Evolutionary conservation across 2,329 filamentous ascomycete genomes (phyloP), one percentile per base, ranked within the genome.

Genomic region (Fusarium musae): DNA sequence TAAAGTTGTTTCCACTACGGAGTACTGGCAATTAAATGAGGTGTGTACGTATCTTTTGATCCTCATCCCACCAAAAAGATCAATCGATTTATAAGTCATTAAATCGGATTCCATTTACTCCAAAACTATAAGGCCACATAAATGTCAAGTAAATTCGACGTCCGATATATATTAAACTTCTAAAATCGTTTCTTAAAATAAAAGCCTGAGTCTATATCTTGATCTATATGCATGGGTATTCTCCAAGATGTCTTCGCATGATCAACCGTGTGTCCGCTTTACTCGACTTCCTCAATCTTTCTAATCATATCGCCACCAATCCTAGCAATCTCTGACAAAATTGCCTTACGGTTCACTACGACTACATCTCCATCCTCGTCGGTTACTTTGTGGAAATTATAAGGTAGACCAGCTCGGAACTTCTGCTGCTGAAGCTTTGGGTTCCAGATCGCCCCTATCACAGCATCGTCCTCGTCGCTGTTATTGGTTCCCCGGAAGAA

Each of bases 311-410:
- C 88, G 3, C 89, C 90, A 13, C 90, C 90, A 44, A 92, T 84
- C 69, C 90, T 88, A 46, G 89, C 89, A 80, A 97, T 93, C 83
- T 96, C 94, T 37, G 90, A 85, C 57, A 95, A 77, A 9, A 96
- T 89, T 1, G 88, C 91, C 46, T 86, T 84, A 74, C 88, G 89
- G 76, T 96, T 94, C 10, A 95, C 82, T 72, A 88, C 86, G 30
- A 93, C 89, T 28, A 87, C 83, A 57, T 83, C 84, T 13, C 80
- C 83, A 9, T 84, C 84, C 10, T 82, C 84, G 0, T 79, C 82
- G 2, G 78, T 42, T 17, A 78, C 77, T 17, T 37, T 70, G 32
- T 65, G 60, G 59, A 68, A 92, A 89, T 81, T 89, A 80, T 92
- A 94, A 3, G 90, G 87, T 79, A 95, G 80, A 66, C 92, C 93